Conservation (phyloP, 140 eudicot genomes). For the Cichorium intybus region DNA sequence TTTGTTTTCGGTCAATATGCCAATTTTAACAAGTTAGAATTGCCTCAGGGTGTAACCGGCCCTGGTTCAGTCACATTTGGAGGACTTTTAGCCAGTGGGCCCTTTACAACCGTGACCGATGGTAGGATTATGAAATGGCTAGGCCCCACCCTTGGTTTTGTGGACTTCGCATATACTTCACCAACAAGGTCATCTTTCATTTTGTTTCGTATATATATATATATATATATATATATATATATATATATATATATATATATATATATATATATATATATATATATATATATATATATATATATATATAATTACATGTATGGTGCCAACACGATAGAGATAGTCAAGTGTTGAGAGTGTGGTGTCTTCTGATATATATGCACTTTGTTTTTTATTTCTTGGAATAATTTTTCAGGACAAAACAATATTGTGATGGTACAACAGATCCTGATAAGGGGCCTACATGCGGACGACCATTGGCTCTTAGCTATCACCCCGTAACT, state of each 20-base stretch:
- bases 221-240: no score
- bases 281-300: no score
- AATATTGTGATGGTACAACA: constrained; percentile 30
- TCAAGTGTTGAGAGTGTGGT: no score
- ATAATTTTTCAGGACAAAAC: constrained; percentile 26
- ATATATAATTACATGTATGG: constrained; percentile 1
- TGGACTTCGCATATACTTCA: constrained; percentile 45
- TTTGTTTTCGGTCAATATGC: constrained; percentile 9
- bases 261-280: no score
- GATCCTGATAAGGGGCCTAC: constrained; percentile 26
- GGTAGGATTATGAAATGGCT: constrained; percentile 43
- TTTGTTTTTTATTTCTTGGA: not conserved
- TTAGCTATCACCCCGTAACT: constrained; percentile 26
- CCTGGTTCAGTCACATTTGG: constrained; percentile 35
- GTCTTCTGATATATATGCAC: no score
- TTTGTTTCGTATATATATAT: no score
- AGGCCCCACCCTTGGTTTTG: constrained; percentile 33
- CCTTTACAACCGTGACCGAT: constrained; percentile 27
- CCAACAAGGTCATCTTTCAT: constrained; percentile 27
- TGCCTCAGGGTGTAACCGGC: constrained; percentile 32
- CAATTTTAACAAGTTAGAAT: constrained; percentile 13
- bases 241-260: no score
- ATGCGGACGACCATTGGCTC: constrained; percentile 49
- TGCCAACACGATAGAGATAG: no score
- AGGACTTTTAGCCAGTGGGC: constrained; percentile 19